Conservation (phyloP, 192 early-diverging fungal genomes). For the Coemansia sp. region DNA sequence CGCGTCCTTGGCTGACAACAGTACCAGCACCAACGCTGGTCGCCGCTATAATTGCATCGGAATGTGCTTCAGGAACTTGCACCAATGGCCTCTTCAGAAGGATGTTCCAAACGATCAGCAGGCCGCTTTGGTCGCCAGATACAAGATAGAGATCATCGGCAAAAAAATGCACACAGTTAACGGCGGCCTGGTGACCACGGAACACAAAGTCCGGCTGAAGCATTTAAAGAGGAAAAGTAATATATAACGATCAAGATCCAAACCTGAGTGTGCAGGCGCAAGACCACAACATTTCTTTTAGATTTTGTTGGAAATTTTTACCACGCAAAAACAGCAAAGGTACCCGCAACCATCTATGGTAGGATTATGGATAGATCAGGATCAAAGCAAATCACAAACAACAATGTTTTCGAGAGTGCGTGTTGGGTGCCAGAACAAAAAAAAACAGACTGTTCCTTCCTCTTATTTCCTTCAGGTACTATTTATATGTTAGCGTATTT, state of each 20-base stretch:
- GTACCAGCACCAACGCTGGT: constrained; percentile 20
- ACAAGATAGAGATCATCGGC: constrained; percentile 36
- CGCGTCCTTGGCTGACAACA: constrained; percentile 45
- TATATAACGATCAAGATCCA: neutral
- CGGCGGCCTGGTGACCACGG: constrained; percentile 43
- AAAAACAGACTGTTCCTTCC: neutral
- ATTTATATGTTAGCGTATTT: constrained; percentile 5
- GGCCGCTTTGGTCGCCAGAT: constrained; percentile 49
- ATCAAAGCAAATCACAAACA: neutral
- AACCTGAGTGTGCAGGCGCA: neutral
- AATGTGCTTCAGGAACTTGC: constrained; percentile 18
- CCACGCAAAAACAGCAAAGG: too few relatives aligned
- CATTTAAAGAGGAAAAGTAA: constrained; percentile 9
- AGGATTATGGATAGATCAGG: constrained; percentile 12
- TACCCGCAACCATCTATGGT: neutral
- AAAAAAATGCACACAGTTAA: constrained; percentile 50
- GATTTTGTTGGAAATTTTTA: too few relatives aligned
- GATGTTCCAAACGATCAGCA: constrained; percentile 51
- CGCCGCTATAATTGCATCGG: constrained; percentile 25
- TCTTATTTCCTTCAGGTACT: constrained; percentile 1
- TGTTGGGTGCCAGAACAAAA: neutral
- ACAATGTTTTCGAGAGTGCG: neutral
- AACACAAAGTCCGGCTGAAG: constrained; percentile 50
- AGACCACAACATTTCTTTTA: neutral
- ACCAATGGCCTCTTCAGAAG: constrained; percentile 38